Conservation (phyloP, 495 filamentous ascomycete genomes). For the Aspergillus wentii region DNA sequence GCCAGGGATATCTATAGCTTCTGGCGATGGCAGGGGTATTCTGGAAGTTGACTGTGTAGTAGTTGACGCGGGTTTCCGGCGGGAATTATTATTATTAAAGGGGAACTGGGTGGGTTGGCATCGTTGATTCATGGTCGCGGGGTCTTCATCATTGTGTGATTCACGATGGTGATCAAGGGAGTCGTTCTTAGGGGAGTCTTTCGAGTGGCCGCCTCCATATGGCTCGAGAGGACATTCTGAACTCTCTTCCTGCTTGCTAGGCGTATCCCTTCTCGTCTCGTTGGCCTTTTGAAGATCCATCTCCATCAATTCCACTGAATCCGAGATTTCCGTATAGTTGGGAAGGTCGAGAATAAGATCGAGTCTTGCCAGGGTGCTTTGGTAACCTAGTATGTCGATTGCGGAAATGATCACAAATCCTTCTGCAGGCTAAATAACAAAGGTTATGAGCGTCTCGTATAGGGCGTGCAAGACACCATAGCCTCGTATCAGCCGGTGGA, state of each 20-base stretch:
- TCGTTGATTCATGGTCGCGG: conserved; percentile 4
- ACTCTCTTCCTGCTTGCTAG: conserved; percentile 34
- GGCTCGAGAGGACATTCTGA: conserved; percentile 36
- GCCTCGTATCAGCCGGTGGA: too few relatives aligned
- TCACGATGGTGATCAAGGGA: conserved; percentile 24
- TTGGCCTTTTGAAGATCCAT: conserved; percentile 48
- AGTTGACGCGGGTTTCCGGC: conserved; percentile 5
- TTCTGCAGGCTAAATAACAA: too few relatives aligned
- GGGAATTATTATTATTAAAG: conserved; percentile 6
- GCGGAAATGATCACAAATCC: too few relatives aligned
- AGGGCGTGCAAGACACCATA: too few relatives aligned
- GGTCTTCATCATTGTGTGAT: conserved; percentile 20
- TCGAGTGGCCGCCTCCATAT: conserved; percentile 32
- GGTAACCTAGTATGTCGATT: too few relatives aligned
- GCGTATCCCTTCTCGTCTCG: conserved; percentile 31
- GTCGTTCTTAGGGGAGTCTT: conserved; percentile 37
- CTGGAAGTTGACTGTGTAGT: conserved; percentile 9
- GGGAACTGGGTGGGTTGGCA: conserved; percentile 4
- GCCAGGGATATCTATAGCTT: conserved; percentile 32
- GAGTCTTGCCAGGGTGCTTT: too few relatives aligned
- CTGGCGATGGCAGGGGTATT: conserved; percentile 25
- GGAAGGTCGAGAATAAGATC: too few relatives aligned
- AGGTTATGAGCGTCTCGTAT: too few relatives aligned
- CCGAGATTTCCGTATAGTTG: background rate
- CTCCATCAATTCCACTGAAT: conserved; percentile 11